Percentiles rank a stretch among this genome's conserved stretches.
Evolutionary conservation across 306 rosid genomes (phyloP).

Genomic region (Trifolium dubium): DNA sequence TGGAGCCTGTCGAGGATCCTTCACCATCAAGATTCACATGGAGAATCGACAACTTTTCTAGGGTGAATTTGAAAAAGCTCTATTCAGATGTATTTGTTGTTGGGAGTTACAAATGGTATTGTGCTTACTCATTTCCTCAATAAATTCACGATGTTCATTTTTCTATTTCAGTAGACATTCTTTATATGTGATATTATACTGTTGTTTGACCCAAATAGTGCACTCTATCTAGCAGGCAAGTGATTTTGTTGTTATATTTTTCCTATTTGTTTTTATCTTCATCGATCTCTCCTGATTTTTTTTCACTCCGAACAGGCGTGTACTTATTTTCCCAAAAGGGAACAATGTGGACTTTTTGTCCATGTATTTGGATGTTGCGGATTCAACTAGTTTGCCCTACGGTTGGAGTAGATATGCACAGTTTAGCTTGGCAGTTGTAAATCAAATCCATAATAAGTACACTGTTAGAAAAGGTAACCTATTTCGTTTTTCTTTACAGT

Average conservation of each 20-base stretch:
- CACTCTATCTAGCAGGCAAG: conserved; percentile 16
- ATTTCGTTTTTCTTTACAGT: conserved; percentile 31
- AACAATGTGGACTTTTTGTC: conserved; percentile 91
- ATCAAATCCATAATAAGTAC: conserved; percentile 70
- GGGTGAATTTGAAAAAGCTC: conserved; percentile 71
- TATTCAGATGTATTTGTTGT: conserved; percentile 76
- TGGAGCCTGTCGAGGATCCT: conserved; percentile 84
- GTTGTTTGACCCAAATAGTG: conserved; percentile 6
- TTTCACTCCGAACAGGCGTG: conserved; percentile 66
- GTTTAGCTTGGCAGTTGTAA: conserved; percentile 78
- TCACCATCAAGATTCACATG: conserved; percentile 76
- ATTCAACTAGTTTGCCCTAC: conserved; percentile 72
- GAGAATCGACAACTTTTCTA: conserved; percentile 80
- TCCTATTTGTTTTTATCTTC: conserved; percentile 16
- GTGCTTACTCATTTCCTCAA: conserved; percentile 12
- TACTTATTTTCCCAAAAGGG: conserved; percentile 89
- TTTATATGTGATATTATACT: background rate
- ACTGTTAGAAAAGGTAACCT: conserved; percentile 78
- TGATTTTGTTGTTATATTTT: background rate
- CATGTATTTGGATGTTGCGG: conserved; percentile 89
- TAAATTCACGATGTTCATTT: conserved; percentile 19
- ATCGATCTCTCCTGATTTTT: conserved; percentile 29
- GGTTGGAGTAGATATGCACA: conserved; percentile 96
- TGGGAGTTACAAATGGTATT: conserved; percentile 87
- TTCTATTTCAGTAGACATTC: conserved; percentile 3